Percentiles rank a stretch among this genome's conserved stretches.
These are phyloP conservation scores for Penicillium antarcticum DNA, from an alignment of 495 filamentous ascomycete species.

Conservation along the genomic window DNA sequence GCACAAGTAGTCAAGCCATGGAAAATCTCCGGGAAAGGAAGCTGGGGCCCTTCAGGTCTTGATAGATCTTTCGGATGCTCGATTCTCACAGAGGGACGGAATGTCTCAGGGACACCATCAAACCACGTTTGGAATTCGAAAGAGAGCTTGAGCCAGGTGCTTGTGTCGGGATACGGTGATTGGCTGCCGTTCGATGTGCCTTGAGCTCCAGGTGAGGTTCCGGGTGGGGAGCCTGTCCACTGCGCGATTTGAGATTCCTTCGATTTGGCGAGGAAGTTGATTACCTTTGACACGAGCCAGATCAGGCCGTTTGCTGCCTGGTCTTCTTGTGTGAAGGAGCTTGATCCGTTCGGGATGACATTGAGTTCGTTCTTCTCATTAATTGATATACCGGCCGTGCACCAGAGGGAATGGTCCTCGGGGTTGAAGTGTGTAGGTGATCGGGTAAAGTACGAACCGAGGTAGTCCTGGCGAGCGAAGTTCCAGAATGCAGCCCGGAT, in stretches of 20 bases:
- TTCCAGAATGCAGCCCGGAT: conserved; percentile 40
- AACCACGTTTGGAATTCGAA: conserved; percentile 42
- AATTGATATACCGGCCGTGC: conserved; percentile 33
- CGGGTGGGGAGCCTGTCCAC: conserved; percentile 25
- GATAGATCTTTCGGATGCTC: conserved; percentile 34
- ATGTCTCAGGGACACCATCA: conserved; percentile 39
- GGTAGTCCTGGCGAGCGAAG: conserved; percentile 38
- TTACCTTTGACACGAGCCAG: conserved; percentile 36
- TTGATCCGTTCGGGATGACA: background rate
- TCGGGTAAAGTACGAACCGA: conserved; percentile 37
- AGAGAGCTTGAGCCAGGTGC: conserved; percentile 36
- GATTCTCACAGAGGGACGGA: conserved; percentile 37
- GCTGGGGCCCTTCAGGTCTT: conserved; percentile 12
- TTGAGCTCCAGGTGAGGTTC: conserved; percentile 7
- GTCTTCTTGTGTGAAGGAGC: conserved; percentile 26
- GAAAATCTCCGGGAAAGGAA: conserved; percentile 41
- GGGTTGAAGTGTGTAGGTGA: conserved; percentile 31
- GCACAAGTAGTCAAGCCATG: conserved; percentile 34
- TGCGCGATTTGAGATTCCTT: conserved; percentile 36
- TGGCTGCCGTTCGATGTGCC: background rate
- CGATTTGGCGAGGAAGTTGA: conserved; percentile 37
- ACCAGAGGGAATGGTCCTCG: conserved; percentile 30
- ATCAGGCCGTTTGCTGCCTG: conserved; percentile 33
- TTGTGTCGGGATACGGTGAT: conserved; percentile 20
- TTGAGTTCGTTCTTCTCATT: conserved; percentile 27